Percentiles rank a stretch among this genome's conserved stretches.
Evolutionary conservation across 2,329 filamentous ascomycete species (phyloP).

Genomic region (Sporothrix euskadiensis): DNA sequence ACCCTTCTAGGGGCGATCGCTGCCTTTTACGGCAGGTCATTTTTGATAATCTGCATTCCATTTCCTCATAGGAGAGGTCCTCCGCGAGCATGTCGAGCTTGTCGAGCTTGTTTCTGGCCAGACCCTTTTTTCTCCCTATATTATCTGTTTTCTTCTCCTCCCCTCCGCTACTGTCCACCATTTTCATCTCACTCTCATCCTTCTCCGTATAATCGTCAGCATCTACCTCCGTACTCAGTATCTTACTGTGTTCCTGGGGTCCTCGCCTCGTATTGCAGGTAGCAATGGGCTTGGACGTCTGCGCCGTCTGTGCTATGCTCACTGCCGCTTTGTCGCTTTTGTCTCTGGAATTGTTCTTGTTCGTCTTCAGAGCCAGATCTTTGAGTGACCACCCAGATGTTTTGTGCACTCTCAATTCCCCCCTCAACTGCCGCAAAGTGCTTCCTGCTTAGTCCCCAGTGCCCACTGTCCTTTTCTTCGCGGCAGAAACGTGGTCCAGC

Average conservation of each 20-base stretch:
- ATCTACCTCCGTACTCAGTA: not conserved
- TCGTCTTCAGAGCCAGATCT: not conserved
- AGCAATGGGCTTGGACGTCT: not conserved
- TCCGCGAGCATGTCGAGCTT: not conserved
- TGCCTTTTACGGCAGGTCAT: not conserved
- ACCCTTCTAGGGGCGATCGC: not conserved
- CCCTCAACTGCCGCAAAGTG: constrained; percentile 1
- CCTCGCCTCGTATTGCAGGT: not conserved
- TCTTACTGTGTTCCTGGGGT: not conserved
- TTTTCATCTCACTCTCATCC: not conserved
- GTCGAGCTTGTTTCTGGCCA: not conserved
- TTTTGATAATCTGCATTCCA: not conserved
- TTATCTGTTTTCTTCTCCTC: not conserved
- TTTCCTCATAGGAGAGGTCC: not conserved
- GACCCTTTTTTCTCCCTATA: not conserved
- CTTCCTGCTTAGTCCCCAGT: not conserved
- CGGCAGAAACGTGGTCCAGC: constrained; percentile 4
- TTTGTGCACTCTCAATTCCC: not conserved
- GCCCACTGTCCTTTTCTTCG: not conserved
- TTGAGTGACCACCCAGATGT: not conserved
- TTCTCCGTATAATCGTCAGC: not conserved
- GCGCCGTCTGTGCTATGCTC: not conserved
- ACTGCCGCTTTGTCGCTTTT: not conserved
- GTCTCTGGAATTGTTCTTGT: not conserved
- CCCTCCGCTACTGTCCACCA: too few species aligned